A percentile compares a stretch with the other conserved stretches of the same genome.
These are phyloP conservation scores for Ophiostoma angusticollis DNA, from an alignment of 2,329 filamentous ascomycete species.

Conservation along the genomic window DNA sequence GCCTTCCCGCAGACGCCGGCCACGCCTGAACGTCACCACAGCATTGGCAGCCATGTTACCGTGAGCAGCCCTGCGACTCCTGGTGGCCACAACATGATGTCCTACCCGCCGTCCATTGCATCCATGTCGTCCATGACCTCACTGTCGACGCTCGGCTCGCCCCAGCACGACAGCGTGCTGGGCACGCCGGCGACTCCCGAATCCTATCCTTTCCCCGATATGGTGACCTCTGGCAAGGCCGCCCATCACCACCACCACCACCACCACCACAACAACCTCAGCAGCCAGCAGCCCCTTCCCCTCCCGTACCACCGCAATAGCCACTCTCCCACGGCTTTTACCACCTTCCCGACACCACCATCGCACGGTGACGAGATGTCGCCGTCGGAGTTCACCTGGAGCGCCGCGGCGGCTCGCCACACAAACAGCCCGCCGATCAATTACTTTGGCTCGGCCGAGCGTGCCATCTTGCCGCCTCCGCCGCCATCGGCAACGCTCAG, in stretches of 20 bases:
- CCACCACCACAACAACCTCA: background rate
- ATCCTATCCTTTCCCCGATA: conserved; percentile 9
- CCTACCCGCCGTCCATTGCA: conserved; percentile 68
- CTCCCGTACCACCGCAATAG: conserved; percentile 23
- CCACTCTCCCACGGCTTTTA: conserved; percentile 7
- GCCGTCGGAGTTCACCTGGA: conserved; percentile 12
- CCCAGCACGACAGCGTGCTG: conserved; percentile 1
- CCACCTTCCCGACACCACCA: conserved; percentile 4
- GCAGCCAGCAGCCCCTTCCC: conserved; percentile 5
- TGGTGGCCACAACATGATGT: conserved; percentile 70
- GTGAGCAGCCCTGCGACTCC: conserved; percentile 35
- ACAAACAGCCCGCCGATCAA: conserved; percentile 12
- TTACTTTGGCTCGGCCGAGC: conserved; percentile 20
- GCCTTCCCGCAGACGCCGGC: conserved; percentile 7
- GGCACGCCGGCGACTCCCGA: conserved; percentile 10
- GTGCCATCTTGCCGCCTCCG: conserved; percentile 10
- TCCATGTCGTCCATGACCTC: conserved; percentile 28
- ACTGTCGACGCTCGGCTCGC: conserved; percentile 4
- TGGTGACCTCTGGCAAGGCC: conserved; percentile 1
- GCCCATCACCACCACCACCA: no score
- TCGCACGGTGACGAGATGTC: conserved; percentile 9
- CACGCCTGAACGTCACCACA: conserved; percentile 12
- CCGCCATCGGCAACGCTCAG: conserved; percentile 12
- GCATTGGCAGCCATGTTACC: conserved; percentile 10
- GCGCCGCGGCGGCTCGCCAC: no score